A percentile compares a stretch with the other conserved stretches of the same genome.
These are phyloP conservation scores for Aspergillus glaucus DNA, from an alignment of 2,329 filamentous ascomycete species.

Conservation along the genomic window DNA sequence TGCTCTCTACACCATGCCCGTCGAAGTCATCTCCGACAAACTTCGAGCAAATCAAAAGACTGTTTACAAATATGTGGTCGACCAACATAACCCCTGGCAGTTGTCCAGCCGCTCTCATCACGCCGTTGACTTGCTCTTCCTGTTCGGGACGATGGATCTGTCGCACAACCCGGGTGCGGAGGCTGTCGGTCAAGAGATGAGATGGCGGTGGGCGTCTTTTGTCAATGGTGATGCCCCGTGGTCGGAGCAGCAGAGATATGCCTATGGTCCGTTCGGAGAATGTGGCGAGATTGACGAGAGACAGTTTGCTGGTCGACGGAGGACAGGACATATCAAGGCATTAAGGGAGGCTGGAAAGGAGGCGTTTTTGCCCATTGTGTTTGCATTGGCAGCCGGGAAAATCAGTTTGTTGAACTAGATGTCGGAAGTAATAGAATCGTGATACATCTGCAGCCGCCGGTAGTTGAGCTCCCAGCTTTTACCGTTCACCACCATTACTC, in stretches of 20 bases:
- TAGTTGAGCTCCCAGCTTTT: too few species aligned
- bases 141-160: conserved; percentile 39
- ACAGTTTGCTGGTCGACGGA: conserved; percentile 29
- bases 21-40: conserved; percentile 25
- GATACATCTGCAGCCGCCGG: too few species aligned
- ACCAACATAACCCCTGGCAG: conserved; percentile 46
- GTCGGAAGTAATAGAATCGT: too few species aligned
- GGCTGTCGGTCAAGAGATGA: conserved; percentile 30
- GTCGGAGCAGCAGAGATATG: conserved; percentile 25
- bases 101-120: conserved; percentile 42
- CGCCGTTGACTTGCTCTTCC: conserved; percentile 42
- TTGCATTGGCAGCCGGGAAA: conserved; percentile 32
- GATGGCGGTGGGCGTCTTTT: conserved; percentile 38
- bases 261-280: conserved; percentile 37
- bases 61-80: conserved; percentile 38
- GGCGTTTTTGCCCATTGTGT: conserved; percentile 26
- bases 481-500: too few species aligned
- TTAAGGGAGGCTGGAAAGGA: conserved; percentile 24
- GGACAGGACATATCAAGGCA: conserved; percentile 23
- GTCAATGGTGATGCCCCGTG: conserved; percentile 33
- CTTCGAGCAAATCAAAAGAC: conserved; percentile 16
- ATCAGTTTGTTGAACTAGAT: conserved; percentile 38
- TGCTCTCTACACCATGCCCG: conserved; percentile 23
- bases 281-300: conserved; percentile 25
- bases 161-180: conserved; percentile 29